Evolutionary conservation across 2,329 filamentous ascomycete genomes (phyloP).

Genomic region (Botrytis byssoidea): DNA sequence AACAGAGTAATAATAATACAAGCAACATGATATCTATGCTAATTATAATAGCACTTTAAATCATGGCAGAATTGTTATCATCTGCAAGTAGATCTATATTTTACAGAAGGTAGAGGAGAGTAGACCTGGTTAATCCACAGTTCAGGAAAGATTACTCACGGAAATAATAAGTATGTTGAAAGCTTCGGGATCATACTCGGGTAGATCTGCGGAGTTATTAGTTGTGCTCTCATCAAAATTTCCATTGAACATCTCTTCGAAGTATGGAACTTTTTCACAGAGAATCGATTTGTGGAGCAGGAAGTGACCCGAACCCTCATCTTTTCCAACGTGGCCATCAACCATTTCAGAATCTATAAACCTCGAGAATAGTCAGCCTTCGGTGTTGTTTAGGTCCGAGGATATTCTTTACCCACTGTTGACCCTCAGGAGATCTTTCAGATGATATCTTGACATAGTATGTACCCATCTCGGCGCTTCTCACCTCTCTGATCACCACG

Average conservation of each 20-base stretch:
- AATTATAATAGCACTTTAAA: neutral
- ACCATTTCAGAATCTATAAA: conserved; percentile 16
- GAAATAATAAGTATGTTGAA: conserved; percentile 22
- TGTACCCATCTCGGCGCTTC: neutral
- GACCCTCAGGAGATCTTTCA: neutral
- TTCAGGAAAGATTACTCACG: neutral
- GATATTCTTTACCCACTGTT: neutral
- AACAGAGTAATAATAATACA: no score
- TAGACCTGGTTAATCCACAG: no score
- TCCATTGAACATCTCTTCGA: conserved; percentile 23
- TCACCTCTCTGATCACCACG: neutral
- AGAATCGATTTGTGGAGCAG: conserved; percentile 19
- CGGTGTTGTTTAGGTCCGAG: neutral
- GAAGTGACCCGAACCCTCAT: conserved; percentile 4
- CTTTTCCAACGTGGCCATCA: conserved; percentile 16
- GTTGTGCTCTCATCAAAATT: conserved; percentile 16
- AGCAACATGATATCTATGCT: neutral
- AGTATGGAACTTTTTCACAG: conserved; percentile 25
- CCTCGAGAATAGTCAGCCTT: neutral
- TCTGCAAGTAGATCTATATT: neutral
- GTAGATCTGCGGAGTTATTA: conserved; percentile 16
- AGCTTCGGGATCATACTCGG: conserved; percentile 17
- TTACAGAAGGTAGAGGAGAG: neutral
- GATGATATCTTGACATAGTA: neutral
- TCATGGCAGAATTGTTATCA: neutral